A percentile compares a stretch with the other conserved stretches of the same genome.
These are phyloP conservation scores for Glycine tomentella DNA, from an alignment of 306 rosid species.

Conservation along the genomic window DNA sequence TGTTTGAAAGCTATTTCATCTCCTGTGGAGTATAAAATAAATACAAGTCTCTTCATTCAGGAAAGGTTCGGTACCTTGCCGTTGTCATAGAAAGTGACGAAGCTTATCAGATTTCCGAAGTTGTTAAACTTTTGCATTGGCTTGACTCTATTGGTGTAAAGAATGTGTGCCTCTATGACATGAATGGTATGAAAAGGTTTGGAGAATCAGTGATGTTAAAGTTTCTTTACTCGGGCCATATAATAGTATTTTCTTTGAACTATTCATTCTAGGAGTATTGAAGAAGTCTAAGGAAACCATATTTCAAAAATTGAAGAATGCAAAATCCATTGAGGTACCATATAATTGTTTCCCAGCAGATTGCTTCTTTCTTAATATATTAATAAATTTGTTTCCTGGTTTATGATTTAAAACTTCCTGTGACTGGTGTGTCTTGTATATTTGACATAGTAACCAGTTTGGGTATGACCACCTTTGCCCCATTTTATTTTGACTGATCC, in stretches of 20 bases:
- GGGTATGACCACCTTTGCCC: neutral
- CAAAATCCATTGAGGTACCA: constrained; percentile 60
- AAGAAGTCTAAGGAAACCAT: constrained; percentile 71
- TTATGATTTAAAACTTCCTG: constrained; percentile 28
- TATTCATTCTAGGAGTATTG: constrained; percentile 66
- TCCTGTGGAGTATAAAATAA: constrained; percentile 62
- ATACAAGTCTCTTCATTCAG: constrained; percentile 59
- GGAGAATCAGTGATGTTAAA: constrained; percentile 28
- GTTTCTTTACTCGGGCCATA: constrained; percentile 32
- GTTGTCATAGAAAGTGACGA: constrained; percentile 89
- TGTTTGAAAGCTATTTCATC: constrained; percentile 71
- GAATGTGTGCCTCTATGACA: constrained; percentile 79
- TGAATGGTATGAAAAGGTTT: constrained; percentile 65
- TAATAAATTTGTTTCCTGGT: neutral
- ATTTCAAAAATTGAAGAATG: constrained; percentile 60
- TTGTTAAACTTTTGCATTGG: constrained; percentile 77
- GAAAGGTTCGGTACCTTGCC: constrained; percentile 67
- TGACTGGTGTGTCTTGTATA: neutral
- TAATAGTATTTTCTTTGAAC: constrained; percentile 34
- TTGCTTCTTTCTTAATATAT: constrained; percentile 23
- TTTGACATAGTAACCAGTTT: constrained; percentile 35
- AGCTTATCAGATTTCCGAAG: constrained; percentile 64
- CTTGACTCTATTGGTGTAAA: constrained; percentile 71
- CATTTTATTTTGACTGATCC: constrained; percentile 22
- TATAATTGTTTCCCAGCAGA: neutral